Evolutionary conservation across 345 rosid species (phyloP).

Genomic region (Abelmoschus esculentus): DNA sequence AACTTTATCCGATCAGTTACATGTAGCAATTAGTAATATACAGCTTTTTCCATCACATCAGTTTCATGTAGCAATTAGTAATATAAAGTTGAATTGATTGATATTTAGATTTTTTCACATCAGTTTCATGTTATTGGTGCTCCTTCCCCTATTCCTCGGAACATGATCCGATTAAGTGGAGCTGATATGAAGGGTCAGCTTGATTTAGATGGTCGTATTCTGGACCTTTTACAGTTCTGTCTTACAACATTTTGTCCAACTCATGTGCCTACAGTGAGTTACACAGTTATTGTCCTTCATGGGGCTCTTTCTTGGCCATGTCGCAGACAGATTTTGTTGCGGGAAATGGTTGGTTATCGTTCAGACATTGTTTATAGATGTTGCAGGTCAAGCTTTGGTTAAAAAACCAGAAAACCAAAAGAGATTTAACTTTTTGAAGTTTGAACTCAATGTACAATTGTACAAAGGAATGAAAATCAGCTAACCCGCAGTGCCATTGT

Average conservation of each 20-base stretch:
- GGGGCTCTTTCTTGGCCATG: constrained; percentile 99
- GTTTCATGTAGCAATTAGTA: too few species aligned
- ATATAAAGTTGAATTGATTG: too few species aligned
- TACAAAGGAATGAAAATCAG: neutral
- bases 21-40: too few species aligned
- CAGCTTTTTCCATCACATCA: too few species aligned
- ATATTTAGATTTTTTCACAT: too few species aligned
- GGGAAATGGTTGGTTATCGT: constrained; percentile 85
- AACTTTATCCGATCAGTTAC: too few species aligned
- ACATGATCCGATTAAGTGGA: constrained; percentile 64
- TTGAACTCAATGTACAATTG: too few species aligned
- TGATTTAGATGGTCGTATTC: constrained; percentile 63
- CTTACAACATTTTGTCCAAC: constrained; percentile 91
- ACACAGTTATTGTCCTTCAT: constrained; percentile 92
- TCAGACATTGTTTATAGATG: too few species aligned
- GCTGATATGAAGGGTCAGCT: constrained; percentile 52
- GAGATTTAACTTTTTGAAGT: too few species aligned
- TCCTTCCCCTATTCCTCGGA: constrained; percentile 90
- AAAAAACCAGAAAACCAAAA: too few species aligned
- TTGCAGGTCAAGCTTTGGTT: too few species aligned
- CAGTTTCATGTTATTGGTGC: too few species aligned
- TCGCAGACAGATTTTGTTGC: constrained; percentile 78
- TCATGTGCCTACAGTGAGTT: constrained; percentile 61
- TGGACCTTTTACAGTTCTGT: constrained; percentile 86
- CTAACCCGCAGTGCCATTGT: neutral